Evolutionary conservation across 1,139 yeast species (phyloP), one percentile per base, ranked within the genome.

Genomic region (Pichia sp.): DNA sequence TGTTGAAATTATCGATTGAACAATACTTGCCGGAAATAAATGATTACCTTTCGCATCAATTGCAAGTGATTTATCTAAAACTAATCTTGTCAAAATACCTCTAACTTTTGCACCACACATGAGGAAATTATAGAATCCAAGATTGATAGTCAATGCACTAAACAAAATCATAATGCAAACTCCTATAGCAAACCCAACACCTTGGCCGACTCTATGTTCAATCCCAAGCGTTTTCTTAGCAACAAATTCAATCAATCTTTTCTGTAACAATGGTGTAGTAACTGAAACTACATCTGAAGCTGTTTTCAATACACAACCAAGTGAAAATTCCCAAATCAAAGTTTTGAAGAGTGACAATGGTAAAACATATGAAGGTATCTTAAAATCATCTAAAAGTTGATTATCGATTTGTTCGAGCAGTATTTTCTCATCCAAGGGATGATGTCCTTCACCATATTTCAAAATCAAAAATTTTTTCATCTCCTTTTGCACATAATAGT

Each of bases 1-100:
- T 1, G 91, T 78, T 10, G 89, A 79, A 62, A 84, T 71, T 55
- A 84, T 61, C 11, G 84, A 77, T 3, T 91, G 82, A 42, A 85
- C 70, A 48, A 72, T 73, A 46, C 91, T 83, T 21, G 72, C 67
- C 0, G 91, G 74, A 55, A 63, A 84, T 43, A 67, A 63, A 52
- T 74, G 74, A 41, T 72, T 69, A 3, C 88, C 72, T 44, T 68
- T 67, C 9, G 77, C 72, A 47, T 76, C 72, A 11, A 85, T 69
- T 37, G 61, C 66, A 49, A 83, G 70, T 17, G 88, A 70, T 56
- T 85, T 85, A 43, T 71, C 70, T 46, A 83, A 65, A 12, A 84
- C 61, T 2, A 83, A 78, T 44, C 79, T 78, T 4, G 80, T 77
- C 36, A 84, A 59, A 2, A 81, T 71, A 0, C 84, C 73, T 54